Base-by-base conservation (phyloP, 306 rosid genomes). In the Abrus precatorius region DNA sequence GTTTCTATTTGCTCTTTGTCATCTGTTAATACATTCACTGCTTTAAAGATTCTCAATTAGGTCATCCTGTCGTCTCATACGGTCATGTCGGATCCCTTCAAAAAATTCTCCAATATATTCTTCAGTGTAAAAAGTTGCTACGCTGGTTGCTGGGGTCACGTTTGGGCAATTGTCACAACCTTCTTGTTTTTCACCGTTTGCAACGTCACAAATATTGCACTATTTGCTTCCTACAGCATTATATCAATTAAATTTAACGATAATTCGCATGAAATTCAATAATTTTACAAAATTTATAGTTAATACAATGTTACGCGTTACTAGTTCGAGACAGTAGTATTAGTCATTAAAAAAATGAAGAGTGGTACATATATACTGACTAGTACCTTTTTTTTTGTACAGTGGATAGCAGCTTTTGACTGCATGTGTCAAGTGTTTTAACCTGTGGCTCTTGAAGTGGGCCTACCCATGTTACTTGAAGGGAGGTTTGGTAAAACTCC, bases 321-420 rank as follows among this genome's bases (percentile, higher is more conserved):
- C 34, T 43, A 57, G 38, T 40, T 29, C 14, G 33, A 20, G 52
- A 62, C 3, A 49, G 3, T 20, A 62, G n/a, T 5, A 12, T 78
- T 54, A 11, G 10, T 34, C 55, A 44, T 11, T n/a, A 14, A 49
- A 78, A 70, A 33, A 27, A 71, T 3, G 38, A 59, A 34, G 49
- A 0, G 49, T 80, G 80, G 79, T 73, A 79, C 74, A 13, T 63
- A 1, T 28, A 53, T 43, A 40, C 67, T 47, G n/a, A 61, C 36
- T 34, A 13, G 72, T 28, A 47, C 34, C 12, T 29, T 53, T 10
- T 56, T 4, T 29, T 59, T 14, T 14, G n/a, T 36, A 7, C 69
- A 14, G 12, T 45, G 53, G 53, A 2, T 55, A 34, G 14, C 76
- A 74, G 62, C 72, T 75, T 67, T 75, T 55, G 45, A 47, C 65